These are phyloP conservation scores for Rhexocercosporidium sp. DNA, from an alignment of 2,329 filamentous ascomycete genomes.

Conservation along the genomic window DNA sequence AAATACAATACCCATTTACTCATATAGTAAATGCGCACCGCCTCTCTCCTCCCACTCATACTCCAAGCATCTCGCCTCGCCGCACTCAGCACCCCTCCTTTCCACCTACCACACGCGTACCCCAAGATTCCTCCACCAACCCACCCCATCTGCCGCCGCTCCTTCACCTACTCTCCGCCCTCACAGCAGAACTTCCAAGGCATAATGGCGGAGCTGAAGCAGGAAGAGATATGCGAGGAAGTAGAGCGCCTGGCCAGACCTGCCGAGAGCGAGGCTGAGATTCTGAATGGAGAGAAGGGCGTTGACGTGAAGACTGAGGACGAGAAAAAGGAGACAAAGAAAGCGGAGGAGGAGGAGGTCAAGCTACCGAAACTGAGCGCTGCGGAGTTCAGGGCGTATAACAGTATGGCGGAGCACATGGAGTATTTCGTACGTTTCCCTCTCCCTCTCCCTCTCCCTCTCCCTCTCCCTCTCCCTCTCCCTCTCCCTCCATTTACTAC, in stretches of 20 bases:
- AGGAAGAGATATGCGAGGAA: conserved; percentile 15
- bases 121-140: conserved; percentile 18
- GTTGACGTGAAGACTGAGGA: conserved; percentile 46
- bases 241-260: conserved; percentile 56
- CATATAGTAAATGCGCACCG: conserved; percentile 14
- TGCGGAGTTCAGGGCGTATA: conserved; percentile 64
- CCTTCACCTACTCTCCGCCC: conserved; percentile 26
- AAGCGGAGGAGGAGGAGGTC: conserved; percentile 25
- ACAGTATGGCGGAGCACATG: conserved; percentile 67
- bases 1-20: neutral
- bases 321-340: conserved; percentile 17
- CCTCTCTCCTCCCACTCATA: conserved; percentile 1
- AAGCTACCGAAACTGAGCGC: conserved; percentile 58
- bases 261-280: conserved; percentile 52
- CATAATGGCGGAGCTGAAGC: conserved; percentile 29
- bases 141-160: conserved; percentile 27
- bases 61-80: conserved; percentile 5
- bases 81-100: neutral
- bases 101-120: neutral
- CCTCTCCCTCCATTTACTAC: neutral
- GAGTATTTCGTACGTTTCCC: conserved; percentile 58
- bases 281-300: conserved; percentile 43
- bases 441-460: neutral
- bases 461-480: neutral
- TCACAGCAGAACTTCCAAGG: conserved; percentile 19